Evolutionary conservation across 2,329 filamentous ascomycete genomes (phyloP).

Genomic region (Botrytis porri): DNA sequence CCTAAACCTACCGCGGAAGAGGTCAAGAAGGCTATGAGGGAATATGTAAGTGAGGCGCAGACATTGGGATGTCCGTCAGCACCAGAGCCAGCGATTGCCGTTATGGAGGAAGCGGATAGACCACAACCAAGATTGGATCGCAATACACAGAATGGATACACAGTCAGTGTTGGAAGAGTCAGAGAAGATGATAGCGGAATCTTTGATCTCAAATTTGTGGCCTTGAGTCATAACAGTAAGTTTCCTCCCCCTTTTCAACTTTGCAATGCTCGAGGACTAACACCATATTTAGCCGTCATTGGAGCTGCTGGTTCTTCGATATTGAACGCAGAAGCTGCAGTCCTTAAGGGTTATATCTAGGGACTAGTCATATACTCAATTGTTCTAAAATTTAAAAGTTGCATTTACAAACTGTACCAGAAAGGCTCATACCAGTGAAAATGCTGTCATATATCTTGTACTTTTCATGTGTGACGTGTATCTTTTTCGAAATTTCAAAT

Average conservation of each 20-base stretch:
- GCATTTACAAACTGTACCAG: background rate
- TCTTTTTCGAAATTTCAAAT: background rate
- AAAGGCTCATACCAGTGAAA: background rate
- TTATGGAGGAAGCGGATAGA: constrained; percentile 85
- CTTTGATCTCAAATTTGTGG: constrained; percentile 94
- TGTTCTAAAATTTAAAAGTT: background rate
- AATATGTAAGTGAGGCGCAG: constrained; percentile 80
- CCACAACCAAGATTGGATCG: constrained; percentile 90
- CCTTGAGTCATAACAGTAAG: constrained; percentile 74
- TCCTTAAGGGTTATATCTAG: constrained; percentile 74
- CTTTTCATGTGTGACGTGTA: background rate
- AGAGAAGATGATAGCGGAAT: constrained; percentile 82
- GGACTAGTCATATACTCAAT: background rate
- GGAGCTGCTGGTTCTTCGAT: constrained; percentile 96
- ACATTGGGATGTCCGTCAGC: constrained; percentile 83
- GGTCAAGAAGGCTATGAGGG: constrained; percentile 74
- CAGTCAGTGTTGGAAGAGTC: constrained; percentile 80
- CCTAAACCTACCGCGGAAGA: constrained; percentile 72
- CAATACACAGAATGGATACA: constrained; percentile 80
- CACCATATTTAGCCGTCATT: constrained; percentile 65
- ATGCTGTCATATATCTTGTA: background rate
- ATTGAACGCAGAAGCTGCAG: constrained; percentile 87
- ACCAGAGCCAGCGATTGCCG: constrained; percentile 74
- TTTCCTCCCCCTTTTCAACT: background rate
- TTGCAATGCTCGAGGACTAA: background rate